These are phyloP conservation scores for Lepidium didymum DNA, from an alignment of 345 rosid species.

Conservation along the genomic window DNA sequence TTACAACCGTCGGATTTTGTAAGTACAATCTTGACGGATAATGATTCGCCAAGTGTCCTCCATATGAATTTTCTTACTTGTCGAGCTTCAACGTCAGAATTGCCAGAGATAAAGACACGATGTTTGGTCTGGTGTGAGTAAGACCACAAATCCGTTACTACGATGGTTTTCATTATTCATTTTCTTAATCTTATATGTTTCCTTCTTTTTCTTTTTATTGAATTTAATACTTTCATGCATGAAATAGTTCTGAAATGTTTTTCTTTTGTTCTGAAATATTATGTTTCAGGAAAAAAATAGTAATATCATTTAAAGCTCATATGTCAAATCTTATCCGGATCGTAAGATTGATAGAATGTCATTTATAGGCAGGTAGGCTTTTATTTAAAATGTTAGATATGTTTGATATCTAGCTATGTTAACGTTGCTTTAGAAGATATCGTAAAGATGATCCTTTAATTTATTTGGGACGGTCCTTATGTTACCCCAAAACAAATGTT, in stretches of 20 bases:
- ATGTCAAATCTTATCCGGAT: neutral
- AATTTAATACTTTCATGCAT: neutral
- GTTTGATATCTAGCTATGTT: no score
- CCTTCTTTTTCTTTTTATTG: neutral
- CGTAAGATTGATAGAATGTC: neutral
- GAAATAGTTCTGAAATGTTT: neutral
- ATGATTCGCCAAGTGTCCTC: neutral
- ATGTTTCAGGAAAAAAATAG: neutral
- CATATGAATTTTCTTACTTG: constrained; percentile 5
- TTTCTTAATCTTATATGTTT: neutral
- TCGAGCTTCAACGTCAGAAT: constrained; percentile 12
- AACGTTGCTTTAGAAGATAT: no score
- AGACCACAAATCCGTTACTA: neutral
- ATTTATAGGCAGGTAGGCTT: neutral
- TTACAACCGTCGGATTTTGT: constrained; percentile 15
- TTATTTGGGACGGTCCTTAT: no score
- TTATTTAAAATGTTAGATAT: no score
- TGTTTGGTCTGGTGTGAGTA: constrained; percentile 10
- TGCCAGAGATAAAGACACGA: constrained; percentile 6
- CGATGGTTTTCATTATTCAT: neutral
- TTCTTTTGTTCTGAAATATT: no score
- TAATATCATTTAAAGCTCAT: neutral
- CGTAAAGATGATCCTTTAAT: no score
- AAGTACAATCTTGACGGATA: constrained; percentile 9
- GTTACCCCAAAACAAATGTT: no score